These are phyloP conservation scores for Heimioporus retisporus DNA, from an alignment of 1,284 basidiomycete species.

Conservation along the genomic window DNA sequence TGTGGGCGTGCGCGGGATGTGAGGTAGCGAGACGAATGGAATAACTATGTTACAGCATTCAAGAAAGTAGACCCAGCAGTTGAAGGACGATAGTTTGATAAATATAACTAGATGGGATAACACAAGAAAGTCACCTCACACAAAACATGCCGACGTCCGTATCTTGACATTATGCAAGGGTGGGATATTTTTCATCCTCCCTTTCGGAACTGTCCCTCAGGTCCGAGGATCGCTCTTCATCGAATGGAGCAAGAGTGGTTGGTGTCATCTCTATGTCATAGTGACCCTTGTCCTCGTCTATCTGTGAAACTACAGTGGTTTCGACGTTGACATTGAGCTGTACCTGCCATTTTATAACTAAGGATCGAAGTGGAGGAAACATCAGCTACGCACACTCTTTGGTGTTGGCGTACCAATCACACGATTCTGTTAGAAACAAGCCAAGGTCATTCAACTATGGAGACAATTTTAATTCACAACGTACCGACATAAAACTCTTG, in stretches of 20 bases:
- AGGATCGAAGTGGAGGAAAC: not conserved
- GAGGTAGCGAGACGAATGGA: no score
- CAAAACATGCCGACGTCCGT: slow-evolving; percentile 23
- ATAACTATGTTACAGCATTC: no score
- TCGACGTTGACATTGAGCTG: slow-evolving; percentile 48
- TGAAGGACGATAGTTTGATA: no score
- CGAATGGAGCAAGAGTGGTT: slow-evolving; percentile 27
- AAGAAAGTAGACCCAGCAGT: no score
- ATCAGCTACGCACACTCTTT: slow-evolving; percentile 28
- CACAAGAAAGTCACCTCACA: slow-evolving; percentile 3
- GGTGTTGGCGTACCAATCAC: slow-evolving; percentile 33
- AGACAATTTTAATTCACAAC: slow-evolving; percentile 1
- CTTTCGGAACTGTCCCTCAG: slow-evolving; percentile 35
- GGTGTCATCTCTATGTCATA: slow-evolving; percentile 33
- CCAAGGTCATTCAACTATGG: no score
- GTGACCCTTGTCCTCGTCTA: slow-evolving; percentile 36
- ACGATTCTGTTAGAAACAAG: slow-evolving; percentile 29
- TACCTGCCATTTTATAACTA: slow-evolving; percentile 10
- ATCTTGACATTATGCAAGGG: slow-evolving; percentile 25
- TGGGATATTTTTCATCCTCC: slow-evolving; percentile 30
- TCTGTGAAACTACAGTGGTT: slow-evolving; percentile 44
- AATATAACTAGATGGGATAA: not conserved
- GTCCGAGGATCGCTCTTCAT: slow-evolving; percentile 28
- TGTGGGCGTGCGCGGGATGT: no score
- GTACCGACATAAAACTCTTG: slow-evolving; percentile 36